These are phyloP conservation scores for Leishmania lainsoni DNA, from an alignment of 208 protist species.

Conservation along the genomic window DNA sequence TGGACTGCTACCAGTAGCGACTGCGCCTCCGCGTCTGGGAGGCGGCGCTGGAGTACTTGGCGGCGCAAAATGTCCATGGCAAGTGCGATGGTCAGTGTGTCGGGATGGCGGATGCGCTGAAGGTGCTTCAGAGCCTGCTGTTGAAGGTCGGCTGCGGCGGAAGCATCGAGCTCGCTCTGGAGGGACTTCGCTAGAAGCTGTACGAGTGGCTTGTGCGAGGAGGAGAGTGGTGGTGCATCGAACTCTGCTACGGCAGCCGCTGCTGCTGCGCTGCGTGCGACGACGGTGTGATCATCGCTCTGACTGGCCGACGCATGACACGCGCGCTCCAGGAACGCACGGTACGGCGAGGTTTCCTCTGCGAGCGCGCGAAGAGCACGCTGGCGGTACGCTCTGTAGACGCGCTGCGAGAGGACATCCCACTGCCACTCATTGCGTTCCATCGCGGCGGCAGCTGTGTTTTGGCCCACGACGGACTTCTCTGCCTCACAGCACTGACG, in stretches of 20 bases:
- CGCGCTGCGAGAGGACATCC: slow-evolving; percentile 27
- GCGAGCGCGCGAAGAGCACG: slow-evolving; percentile 12
- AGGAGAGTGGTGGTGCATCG: slow-evolving; percentile 1
- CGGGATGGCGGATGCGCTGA: slow-evolving; percentile 32
- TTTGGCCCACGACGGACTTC: not conserved
- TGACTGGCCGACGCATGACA: not conserved
- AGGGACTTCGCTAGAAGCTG: slow-evolving; percentile 10
- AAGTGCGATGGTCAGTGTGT: slow-evolving; percentile 48
- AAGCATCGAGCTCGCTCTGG: not conserved
- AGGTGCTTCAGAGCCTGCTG: slow-evolving; percentile 34
- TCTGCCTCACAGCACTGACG: slow-evolving; percentile 6
- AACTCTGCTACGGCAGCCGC: too few species aligned
- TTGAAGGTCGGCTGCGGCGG: not conserved
- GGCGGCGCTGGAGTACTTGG: not conserved
- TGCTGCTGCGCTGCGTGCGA: not conserved
- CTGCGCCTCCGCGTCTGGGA: slow-evolving; percentile 14
- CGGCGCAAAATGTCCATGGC: slow-evolving; percentile 33
- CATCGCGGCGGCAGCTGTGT: not conserved
- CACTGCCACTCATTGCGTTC: not conserved
- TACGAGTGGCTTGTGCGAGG: slow-evolving; percentile 1
- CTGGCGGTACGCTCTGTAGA: slow-evolving; percentile 23
- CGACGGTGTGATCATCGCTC: not conserved
- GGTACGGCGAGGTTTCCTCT: slow-evolving; percentile 22
- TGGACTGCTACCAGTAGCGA: slow-evolving; percentile 9
- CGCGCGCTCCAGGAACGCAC: slow-evolving; percentile 2